A percentile compares a stretch with the other conserved stretches of the same genome.
Conservation (phyloP, 176 grass and related monocot species). For the Pharus latifolius region DNA sequence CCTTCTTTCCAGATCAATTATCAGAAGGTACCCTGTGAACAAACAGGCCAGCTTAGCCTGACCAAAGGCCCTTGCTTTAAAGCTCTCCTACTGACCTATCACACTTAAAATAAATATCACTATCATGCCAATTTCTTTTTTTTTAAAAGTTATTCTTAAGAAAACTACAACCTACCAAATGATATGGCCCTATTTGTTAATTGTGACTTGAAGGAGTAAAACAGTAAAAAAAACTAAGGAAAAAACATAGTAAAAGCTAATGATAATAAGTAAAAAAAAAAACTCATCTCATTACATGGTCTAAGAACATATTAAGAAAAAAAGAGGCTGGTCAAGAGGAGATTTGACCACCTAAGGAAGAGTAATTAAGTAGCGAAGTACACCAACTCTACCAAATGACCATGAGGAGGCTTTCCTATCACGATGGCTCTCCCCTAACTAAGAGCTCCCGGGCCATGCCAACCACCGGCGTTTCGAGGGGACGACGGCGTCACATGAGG, state of each 20-base stretch:
- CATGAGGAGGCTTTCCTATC: slow-evolving; percentile 18
- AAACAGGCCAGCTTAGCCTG: slow-evolving; percentile 7
- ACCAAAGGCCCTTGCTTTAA: background rate
- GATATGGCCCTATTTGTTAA: background rate
- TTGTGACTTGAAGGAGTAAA: background rate
- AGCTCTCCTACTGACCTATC: background rate
- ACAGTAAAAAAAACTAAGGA: background rate
- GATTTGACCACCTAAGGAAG: slow-evolving; percentile 37
- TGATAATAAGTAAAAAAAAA: background rate
- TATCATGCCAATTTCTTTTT: background rate
- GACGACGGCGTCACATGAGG: slow-evolving; percentile 39
- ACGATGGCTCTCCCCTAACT: slow-evolving; percentile 19
- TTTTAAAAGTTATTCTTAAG: background rate
- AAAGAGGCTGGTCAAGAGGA: slow-evolving; percentile 23
- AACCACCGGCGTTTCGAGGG: background rate
- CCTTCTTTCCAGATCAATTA: slow-evolving; percentile 13
- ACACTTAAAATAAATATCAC: background rate
- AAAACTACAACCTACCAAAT: background rate
- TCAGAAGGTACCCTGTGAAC: slow-evolving; percentile 15
- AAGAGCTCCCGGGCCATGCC: slow-evolving; percentile 4
- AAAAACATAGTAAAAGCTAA: background rate
- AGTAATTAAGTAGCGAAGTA: no score
- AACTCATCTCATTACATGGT: slow-evolving; percentile 25
- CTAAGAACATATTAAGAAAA: background rate
- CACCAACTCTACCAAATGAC: slow-evolving; percentile 1